These are phyloP conservation scores for Boletus eberwhitei DNA, from an alignment of 768 basidiomycete genomes.

Conservation along the genomic window DNA sequence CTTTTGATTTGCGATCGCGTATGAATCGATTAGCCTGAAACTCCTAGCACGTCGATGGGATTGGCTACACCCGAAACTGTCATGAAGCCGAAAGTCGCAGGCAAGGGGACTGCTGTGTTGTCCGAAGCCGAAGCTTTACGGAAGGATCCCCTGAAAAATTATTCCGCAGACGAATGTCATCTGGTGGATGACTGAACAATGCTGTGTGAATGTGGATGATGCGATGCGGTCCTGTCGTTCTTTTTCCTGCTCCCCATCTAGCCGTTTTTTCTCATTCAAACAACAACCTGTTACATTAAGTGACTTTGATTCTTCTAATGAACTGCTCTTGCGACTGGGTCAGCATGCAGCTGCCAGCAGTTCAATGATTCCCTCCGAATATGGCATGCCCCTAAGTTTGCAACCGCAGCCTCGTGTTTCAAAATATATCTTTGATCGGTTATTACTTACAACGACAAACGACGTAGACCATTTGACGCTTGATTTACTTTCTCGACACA, in stretches of 20 bases:
- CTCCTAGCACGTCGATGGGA: constrained; percentile 26
- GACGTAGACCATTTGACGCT: neutral
- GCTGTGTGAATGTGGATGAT: neutral
- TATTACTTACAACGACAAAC: neutral
- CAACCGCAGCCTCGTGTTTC: constrained; percentile 8
- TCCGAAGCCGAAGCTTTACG: constrained; percentile 77
- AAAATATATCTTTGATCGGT: neutral
- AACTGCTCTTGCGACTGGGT: neutral
- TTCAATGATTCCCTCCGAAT: neutral
- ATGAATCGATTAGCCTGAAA: constrained; percentile 16
- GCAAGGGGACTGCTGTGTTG: constrained; percentile 40
- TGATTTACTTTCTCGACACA: neutral
- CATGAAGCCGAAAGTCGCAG: constrained; percentile 60
- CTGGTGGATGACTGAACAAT: constrained; percentile 23
- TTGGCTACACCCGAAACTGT: constrained; percentile 48
- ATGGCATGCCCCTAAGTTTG: constrained; percentile 19
- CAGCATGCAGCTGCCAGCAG: neutral
- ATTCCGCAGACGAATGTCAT: constrained; percentile 33
- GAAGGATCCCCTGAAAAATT: constrained; percentile 80
- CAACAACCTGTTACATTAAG: constrained; percentile 1
- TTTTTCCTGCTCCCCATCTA: constrained; percentile 18
- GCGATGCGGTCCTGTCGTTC: neutral
- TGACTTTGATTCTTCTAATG: neutral
- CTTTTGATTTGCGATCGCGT: neutral
- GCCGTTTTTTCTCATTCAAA: neutral